Base-by-base conservation (phyloP, 345 rosid species). In the Anacardium occidentale region DNA sequence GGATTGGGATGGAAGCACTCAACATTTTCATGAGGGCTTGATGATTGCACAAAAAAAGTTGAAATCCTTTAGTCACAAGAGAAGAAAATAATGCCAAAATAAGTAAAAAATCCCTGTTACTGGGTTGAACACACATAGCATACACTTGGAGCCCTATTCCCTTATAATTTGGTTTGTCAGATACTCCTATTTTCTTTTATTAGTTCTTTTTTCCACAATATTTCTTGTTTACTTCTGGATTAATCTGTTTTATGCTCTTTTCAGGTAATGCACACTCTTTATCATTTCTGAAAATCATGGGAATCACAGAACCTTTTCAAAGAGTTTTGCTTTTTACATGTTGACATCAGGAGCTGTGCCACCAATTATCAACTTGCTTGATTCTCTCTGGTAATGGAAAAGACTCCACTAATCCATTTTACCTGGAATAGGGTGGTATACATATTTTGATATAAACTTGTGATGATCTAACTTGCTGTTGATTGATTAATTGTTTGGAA, bases 21-120 rank as follows among this genome's bases (percentile, higher is more conserved):
- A 78, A 63, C 75, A 76, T 70, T 70, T 77, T 72, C 69, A 24
- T 40, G 67, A 77, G 70, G 76, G 72, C n/a, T 77, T 91, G 81
- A 65, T 66, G 64, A 59, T 71, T 71, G 91, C 85, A 72, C 73
- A 78, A 84, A 15, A 68, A 71, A 84, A 73, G 72, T 77, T 91
- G 64, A 87, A 83, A 69, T 69, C 80, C 64, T 44, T 84, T 74
- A 86, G 80, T 69, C 55, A 20, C 48, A 80, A 67, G 24, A 81
- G 75, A 77, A 82, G 78, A 78, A 67, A 75, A 37, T 80, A 76
- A 70, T 61, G 74, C 70, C 56, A 71, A 68, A 69, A 70, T 42
- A 22, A 26, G 50, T 48, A 15, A 62, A 63, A 66, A 57, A 45
- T 62, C 62, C 53, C 40, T 9, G 11, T 26, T 7, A 58, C 52